Percentiles rank a stretch among this genome's conserved stretches.
Evolutionary conservation across 2,329 filamentous ascomycete species (phyloP).

Genomic region (Aspergillus calidoustus): DNA sequence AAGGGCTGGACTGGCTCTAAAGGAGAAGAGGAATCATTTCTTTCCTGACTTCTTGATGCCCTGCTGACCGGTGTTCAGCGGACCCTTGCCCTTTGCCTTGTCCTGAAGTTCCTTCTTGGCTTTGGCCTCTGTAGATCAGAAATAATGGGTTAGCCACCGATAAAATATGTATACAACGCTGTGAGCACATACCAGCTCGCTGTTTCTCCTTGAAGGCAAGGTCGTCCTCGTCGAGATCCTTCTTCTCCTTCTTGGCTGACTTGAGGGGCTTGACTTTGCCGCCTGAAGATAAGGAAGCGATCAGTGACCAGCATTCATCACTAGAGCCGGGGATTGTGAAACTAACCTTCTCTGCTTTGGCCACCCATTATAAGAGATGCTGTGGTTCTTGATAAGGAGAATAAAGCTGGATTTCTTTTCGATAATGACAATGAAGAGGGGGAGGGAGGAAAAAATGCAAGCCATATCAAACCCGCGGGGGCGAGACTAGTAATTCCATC

Average conservation of each 20-base stretch:
- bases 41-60: constrained; percentile 99
- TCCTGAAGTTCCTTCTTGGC: constrained; percentile 82
- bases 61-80: constrained; percentile 79
- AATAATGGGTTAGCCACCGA: constrained; percentile 10
- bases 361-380: constrained; percentile 64
- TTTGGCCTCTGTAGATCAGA: constrained; percentile 68
- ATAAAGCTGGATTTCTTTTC: not conserved
- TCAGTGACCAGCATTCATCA: not conserved
- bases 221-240: constrained; percentile 87
- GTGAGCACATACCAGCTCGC: constrained; percentile 71
- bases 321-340: not conserved
- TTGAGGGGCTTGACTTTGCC: constrained; percentile 87
- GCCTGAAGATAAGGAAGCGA: constrained; percentile 53
- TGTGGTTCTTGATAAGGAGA: constrained; percentile 10
- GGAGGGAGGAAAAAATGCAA: constrained; percentile 14
- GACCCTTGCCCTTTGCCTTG: constrained; percentile 85
- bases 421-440: constrained; percentile 14
- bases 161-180: not conserved
- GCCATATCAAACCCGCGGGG: constrained; percentile 22
- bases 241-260: constrained; percentile 81
- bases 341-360: constrained; percentile 64
- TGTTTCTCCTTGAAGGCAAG: constrained; percentile 82
- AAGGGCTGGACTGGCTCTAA: not conserved
- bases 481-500: constrained; percentile 24
- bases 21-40: constrained; percentile 66